These are phyloP conservation scores for Neodidymelliopsis sp. DNA, from an alignment of 2,329 filamentous ascomycete species.

Conservation along the genomic window DNA sequence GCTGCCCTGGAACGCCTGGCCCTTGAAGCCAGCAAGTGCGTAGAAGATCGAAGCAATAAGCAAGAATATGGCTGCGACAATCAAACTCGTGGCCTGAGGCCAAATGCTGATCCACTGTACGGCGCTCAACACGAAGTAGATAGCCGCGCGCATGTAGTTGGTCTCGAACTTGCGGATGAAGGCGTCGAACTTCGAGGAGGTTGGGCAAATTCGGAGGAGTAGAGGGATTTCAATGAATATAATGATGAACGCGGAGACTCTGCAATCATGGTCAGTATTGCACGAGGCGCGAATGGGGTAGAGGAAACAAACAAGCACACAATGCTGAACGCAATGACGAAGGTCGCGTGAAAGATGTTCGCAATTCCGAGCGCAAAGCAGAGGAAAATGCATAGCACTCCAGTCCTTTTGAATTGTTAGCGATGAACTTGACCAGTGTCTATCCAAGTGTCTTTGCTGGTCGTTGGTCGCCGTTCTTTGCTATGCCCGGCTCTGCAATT, in stretches of 20 bases:
- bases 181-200: conserved; percentile 84
- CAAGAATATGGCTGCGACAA: conserved; percentile 85
- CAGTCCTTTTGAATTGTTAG: too few species aligned
- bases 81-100: conserved; percentile 70
- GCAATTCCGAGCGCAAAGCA: conserved; percentile 73
- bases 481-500: too few species aligned
- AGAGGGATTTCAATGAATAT: conserved; percentile 78
- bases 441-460: too few species aligned
- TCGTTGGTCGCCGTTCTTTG: too few species aligned
- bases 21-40: conserved; percentile 77
- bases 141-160: conserved; percentile 93
- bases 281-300: neutral
- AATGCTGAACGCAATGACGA: conserved; percentile 65
- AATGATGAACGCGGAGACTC: conserved; percentile 58
- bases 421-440: too few species aligned
- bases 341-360: conserved; percentile 69
- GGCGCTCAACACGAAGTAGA: conserved; percentile 81
- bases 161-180: conserved; percentile 92
- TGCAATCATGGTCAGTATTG: conserved; percentile 30
- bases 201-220: conserved; percentile 96
- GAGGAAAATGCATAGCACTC: conserved; percentile 68
- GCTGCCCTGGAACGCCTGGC: conserved; percentile 87
- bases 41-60: conserved; percentile 83
- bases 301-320: conserved; percentile 55
- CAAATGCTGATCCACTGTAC: conserved; percentile 86